Conservation (phyloP, 2,329 filamentous ascomycete genomes). For the Colletotrichum lindemuthianum region DNA sequence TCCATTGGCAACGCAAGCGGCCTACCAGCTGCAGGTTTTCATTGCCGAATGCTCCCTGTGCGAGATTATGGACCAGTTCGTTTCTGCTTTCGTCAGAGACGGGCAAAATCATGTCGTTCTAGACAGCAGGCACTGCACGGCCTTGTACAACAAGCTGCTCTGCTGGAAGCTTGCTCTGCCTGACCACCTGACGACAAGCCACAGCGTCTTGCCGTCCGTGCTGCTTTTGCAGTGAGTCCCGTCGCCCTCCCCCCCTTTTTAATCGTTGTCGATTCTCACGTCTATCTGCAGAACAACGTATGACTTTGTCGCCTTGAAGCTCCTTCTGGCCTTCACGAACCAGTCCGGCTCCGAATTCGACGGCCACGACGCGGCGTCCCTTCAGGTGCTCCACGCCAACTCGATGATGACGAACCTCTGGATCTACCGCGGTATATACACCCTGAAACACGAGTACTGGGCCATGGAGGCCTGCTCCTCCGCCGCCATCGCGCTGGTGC, state of each 20-base stretch:
- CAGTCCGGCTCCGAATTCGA: constrained; percentile 36
- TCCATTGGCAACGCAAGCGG: not conserved
- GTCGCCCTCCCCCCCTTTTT: not conserved
- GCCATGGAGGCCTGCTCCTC: constrained; percentile 20
- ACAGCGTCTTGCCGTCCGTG: not conserved
- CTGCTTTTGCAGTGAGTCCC: constrained; percentile 18
- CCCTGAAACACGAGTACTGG: constrained; percentile 39
- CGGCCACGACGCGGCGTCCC: constrained; percentile 54
- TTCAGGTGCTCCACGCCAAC: constrained; percentile 49
- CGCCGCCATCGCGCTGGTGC: constrained; percentile 3
- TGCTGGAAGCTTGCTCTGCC: constrained; percentile 21
- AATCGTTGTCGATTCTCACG: not conserved
- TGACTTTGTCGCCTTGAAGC: constrained; percentile 20
- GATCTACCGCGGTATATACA: constrained; percentile 41
- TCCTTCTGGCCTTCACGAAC: constrained; percentile 9
- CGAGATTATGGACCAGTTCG: constrained; percentile 13
- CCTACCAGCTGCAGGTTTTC: constrained; percentile 4
- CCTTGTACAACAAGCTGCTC: constrained; percentile 18
- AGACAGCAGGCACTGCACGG: constrained; percentile 1
- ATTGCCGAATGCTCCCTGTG: constrained; percentile 19
- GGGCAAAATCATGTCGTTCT: not conserved
- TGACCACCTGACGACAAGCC: not conserved
- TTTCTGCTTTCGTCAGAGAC: not conserved
- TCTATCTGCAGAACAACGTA: constrained; percentile 1
- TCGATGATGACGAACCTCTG: constrained; percentile 36